Evolutionary conservation across 805 yeast species (phyloP).

Genomic region (Zygoascus ofunaensis): DNA sequence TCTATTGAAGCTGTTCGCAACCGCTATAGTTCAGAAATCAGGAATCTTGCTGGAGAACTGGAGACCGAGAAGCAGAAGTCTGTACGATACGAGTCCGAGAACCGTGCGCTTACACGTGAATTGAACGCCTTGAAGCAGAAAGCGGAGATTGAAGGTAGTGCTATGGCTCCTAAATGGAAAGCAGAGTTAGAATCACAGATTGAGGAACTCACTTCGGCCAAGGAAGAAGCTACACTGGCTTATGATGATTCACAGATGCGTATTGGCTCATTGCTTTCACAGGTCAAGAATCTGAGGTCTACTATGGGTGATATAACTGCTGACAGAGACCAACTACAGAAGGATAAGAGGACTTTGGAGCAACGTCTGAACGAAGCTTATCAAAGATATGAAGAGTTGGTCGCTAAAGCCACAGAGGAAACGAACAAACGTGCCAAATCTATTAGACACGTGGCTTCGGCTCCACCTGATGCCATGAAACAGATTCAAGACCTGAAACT

Average conservation of each 20-base stretch:
- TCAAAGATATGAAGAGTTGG: conserved; percentile 33
- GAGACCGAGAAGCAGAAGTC: conserved; percentile 37
- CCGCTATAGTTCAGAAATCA: conserved; percentile 27
- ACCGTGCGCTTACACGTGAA: conserved; percentile 27
- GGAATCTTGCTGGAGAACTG: conserved; percentile 19
- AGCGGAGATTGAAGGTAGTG: conserved; percentile 6
- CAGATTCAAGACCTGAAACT: conserved; percentile 12
- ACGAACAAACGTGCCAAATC: not conserved
- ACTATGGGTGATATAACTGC: conserved; percentile 50
- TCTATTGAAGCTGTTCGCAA: conserved; percentile 28
- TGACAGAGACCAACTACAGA: conserved; percentile 54
- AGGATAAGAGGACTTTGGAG: conserved; percentile 42
- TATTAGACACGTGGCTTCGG: not conserved
- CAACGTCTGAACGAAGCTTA: conserved; percentile 35
- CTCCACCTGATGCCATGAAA: not conserved
- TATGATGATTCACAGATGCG: conserved; percentile 40
- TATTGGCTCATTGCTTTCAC: conserved; percentile 32
- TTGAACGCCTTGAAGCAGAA: conserved; percentile 1
- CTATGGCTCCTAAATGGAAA: conserved; percentile 5
- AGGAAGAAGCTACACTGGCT: conserved; percentile 34
- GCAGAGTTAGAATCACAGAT: conserved; percentile 21
- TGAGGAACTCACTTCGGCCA: conserved; percentile 31
- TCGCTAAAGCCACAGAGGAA: conserved; percentile 13
- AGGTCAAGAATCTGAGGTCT: conserved; percentile 47
- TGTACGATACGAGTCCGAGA: conserved; percentile 44